A percentile compares a stretch with the other conserved stretches of the same genome.
These are phyloP conservation scores for Leccinum truebloodii DNA, from an alignment of 768 basidiomycete species.

Conservation along the genomic window DNA sequence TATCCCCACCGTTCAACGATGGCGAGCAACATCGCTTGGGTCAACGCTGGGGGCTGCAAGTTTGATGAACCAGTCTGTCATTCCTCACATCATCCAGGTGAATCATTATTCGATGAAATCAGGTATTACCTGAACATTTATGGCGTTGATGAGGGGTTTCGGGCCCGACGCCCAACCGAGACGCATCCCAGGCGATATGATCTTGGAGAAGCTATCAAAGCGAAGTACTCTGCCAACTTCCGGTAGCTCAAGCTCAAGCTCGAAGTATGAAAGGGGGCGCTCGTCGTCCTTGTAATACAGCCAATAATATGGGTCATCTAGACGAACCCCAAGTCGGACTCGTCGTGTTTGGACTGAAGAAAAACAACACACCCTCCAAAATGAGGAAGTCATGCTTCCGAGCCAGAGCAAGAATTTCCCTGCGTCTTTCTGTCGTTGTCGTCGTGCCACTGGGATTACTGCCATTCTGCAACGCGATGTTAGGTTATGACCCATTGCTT, in stretches of 20 bases:
- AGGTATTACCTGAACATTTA: too few species aligned
- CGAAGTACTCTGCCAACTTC: constrained; percentile 50
- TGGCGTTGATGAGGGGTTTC: too few species aligned
- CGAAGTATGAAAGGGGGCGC: constrained; percentile 31
- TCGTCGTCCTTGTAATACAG: constrained; percentile 62
- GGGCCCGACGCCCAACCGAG: too few species aligned
- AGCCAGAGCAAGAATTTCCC: constrained; percentile 64
- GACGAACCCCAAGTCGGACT: constrained; percentile 16
- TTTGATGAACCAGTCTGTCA: constrained; percentile 64
- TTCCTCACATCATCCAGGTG: background rate
- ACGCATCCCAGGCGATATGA: too few species aligned
- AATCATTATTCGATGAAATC: background rate
- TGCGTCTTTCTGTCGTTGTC: constrained; percentile 58
- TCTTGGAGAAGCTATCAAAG: constrained; percentile 78
- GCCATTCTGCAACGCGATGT: constrained; percentile 51
- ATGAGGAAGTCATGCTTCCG: constrained; percentile 72
- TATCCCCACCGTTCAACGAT: constrained; percentile 68
- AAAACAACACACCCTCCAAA: constrained; percentile 56
- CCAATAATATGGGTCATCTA: constrained; percentile 71
- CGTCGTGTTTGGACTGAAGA: background rate
- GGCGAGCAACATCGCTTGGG: constrained; percentile 54
- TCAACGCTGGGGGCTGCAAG: constrained; percentile 57
- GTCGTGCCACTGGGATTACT: constrained; percentile 80
- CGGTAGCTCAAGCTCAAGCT: background rate
- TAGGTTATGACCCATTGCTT: constrained; percentile 25